These are phyloP conservation scores for Pseudohalonectria lignicola DNA, from an alignment of 2,329 filamentous ascomycete species.

Conservation along the genomic window DNA sequence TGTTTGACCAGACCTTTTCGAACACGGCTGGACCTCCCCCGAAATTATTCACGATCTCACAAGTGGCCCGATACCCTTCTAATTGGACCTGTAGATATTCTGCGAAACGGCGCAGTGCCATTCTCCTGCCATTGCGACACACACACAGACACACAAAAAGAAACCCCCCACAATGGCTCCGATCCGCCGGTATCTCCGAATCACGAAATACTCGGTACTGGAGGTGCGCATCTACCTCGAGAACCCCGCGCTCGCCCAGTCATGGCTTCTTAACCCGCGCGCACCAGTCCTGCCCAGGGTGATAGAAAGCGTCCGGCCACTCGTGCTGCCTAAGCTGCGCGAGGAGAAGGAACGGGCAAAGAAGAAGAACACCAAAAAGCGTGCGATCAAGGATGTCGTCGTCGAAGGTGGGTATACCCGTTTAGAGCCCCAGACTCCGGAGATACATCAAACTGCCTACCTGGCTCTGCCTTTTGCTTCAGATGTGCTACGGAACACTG, in stretches of 20 bases:
- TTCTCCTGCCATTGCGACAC: conserved; percentile 30
- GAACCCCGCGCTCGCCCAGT: conserved; percentile 69
- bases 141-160: conserved; percentile 2
- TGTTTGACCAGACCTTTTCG: too few species aligned
- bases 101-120: too few species aligned
- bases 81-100: too few species aligned
- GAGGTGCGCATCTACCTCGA: conserved; percentile 96
- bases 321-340: conserved; percentile 80
- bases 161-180: conserved; percentile 56
- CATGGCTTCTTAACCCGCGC: conserved; percentile 73
- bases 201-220: conserved; percentile 88
- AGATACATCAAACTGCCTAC: conserved; percentile 11
- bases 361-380: conserved; percentile 60
- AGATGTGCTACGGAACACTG: neutral
- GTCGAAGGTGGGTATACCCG: conserved; percentile 60
- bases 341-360: conserved; percentile 66
- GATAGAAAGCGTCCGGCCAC: conserved; percentile 72
- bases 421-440: too few species aligned
- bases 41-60: too few species aligned
- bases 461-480: too few species aligned
- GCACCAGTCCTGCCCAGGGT: conserved; percentile 70
- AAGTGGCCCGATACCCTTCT: too few species aligned
- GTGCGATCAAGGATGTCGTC: conserved; percentile 79
- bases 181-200: conserved; percentile 78
- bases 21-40: too few species aligned